Percentiles rank a stretch among this genome's conserved stretches.
These are phyloP conservation scores for Yamadazyma tumulicola DNA, from an alignment of 805 yeast genomes.

Conservation along the genomic window DNA sequence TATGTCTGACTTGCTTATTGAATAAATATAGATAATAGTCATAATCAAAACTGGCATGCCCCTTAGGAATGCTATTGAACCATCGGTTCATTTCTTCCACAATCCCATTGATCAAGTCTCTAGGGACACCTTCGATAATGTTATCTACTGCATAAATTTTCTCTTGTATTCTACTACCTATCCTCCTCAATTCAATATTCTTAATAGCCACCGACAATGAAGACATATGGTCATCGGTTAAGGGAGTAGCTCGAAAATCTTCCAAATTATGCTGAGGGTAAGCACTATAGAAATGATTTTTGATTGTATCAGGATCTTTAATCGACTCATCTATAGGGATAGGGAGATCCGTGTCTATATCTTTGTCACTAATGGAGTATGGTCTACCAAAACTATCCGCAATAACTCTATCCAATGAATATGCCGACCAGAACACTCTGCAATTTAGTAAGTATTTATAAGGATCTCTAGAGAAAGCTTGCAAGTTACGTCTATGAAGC, in stretches of 20 bases:
- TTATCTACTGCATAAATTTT: slow-evolving; percentile 7
- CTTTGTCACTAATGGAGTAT: slow-evolving; percentile 6
- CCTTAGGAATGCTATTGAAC: slow-evolving; percentile 5
- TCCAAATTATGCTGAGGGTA: slow-evolving; percentile 8
- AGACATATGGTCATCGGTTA: neutral
- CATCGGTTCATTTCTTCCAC: slow-evolving; percentile 7
- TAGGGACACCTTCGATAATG: slow-evolving; percentile 3
- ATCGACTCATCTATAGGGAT: slow-evolving; percentile 7
- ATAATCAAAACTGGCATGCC: slow-evolving; percentile 2
- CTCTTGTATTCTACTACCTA: slow-evolving; percentile 7
- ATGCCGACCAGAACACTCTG: slow-evolving; percentile 8
- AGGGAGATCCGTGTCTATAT: slow-evolving; percentile 8
- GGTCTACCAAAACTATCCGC: slow-evolving; percentile 9
- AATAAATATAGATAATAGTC: slow-evolving; percentile 8
- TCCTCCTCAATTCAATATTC: slow-evolving; percentile 3
- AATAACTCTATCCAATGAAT: slow-evolving; percentile 6
- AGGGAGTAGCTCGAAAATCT: neutral
- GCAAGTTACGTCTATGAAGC: slow-evolving; percentile 7
- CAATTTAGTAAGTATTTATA: slow-evolving; percentile 3
- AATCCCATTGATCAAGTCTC: slow-evolving; percentile 1
- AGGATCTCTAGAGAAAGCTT: slow-evolving; percentile 4
- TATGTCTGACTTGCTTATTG: slow-evolving; percentile 7
- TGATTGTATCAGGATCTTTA: slow-evolving; percentile 2
- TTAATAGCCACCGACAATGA: slow-evolving; percentile 4
- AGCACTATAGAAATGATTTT: slow-evolving; percentile 4